Percentiles rank a stretch among this genome's conserved stretches.
Evolutionary conservation across 345 rosid genomes (phyloP).

Genomic region (Tarenaya hassleriana): DNA sequence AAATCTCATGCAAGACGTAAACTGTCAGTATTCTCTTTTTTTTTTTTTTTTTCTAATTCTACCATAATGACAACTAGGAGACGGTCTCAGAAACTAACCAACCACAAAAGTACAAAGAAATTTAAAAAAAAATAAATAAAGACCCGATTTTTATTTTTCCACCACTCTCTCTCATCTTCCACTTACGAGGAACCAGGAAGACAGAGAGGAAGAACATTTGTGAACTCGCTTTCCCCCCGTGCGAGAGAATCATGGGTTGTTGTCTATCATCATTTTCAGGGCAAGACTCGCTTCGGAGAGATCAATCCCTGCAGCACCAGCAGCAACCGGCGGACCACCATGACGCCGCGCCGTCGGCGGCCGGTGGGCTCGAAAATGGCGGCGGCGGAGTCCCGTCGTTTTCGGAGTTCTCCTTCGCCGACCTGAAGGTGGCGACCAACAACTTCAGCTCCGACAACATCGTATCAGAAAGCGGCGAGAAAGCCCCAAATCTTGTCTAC

Average conservation of each 20-base stretch:
- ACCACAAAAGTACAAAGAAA: no score
- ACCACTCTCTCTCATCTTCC: no score
- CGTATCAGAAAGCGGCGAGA: conserved; percentile 48
- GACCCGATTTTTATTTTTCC: no score
- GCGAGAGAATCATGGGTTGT: conserved; percentile 54
- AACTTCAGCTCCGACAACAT: conserved; percentile 49
- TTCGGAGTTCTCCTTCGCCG: conserved; percentile 45
- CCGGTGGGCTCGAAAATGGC: conserved; percentile 26
- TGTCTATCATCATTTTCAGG: conserved; percentile 44
- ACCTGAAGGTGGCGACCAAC: conserved; percentile 52
- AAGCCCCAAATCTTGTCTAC: conserved; percentile 40
- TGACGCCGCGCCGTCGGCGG: conserved; percentile 18
- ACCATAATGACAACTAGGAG: no score
- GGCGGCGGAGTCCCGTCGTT: conserved; percentile 31
- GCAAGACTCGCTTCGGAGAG: conserved; percentile 31
- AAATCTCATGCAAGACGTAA: no score
- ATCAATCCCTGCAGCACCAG: conserved; percentile 23
- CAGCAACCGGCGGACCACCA: neutral
- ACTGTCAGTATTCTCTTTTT: no score
- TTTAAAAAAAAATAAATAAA: no score
- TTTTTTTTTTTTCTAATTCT: no score
- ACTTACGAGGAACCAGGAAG: neutral
- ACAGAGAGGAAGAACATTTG: conserved; percentile 6
- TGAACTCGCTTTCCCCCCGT: conserved; percentile 7
- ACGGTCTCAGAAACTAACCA: no score